Base-by-base conservation (phyloP, 768 basidiomycete genomes). In the Phylloporus sp. region DNA sequence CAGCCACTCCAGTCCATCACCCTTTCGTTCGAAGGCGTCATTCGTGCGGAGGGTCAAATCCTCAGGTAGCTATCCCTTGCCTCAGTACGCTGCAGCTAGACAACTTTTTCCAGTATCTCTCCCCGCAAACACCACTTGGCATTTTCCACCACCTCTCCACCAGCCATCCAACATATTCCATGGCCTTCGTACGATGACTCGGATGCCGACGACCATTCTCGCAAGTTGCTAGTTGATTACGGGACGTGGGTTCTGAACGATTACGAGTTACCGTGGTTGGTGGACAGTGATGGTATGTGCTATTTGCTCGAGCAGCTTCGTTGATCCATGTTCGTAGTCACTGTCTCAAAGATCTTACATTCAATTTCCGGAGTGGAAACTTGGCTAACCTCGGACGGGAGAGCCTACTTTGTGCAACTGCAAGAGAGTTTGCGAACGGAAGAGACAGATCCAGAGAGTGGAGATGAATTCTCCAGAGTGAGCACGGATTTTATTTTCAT, bases 381-480 rank as follows among this genome's bases (percentile, higher is more conserved):
- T 0, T 93, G 91, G 91, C 79, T 90, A 42, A 89, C 90, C 2
- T 89, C 88, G 6, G 91, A 93, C 55, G 91, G 91, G 34, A 72
- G 89, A 60, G 88, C 79, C 10, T 93, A 93, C 63, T 80, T 91
- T 55, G 88, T 89, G 7, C 81, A 80, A 51, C 71, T 91, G 22
- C 73, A 73, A 44, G 81, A 82, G 54, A 70, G 61, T 46, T 42
- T 52, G 12, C 49, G 27, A n/a, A 35, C 26, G 6, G 54, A 57
- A n/a, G 47, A 31, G 6, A 43, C 44, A 11, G 40, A 49, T 42
- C 32, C 22, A n/a, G 49, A 47, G 3, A 42, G 47, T 6, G 82
- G 80, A 12, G 84, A 78, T 2, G 83, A 75, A 4, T 81, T 79
- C 2, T 73, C 72, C 9, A 80, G 79, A 50, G 73, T 73, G 51